These are phyloP conservation scores for Pyracantha coccinea DNA, from an alignment of 331 rosid genomes.

Conservation along the genomic window DNA sequence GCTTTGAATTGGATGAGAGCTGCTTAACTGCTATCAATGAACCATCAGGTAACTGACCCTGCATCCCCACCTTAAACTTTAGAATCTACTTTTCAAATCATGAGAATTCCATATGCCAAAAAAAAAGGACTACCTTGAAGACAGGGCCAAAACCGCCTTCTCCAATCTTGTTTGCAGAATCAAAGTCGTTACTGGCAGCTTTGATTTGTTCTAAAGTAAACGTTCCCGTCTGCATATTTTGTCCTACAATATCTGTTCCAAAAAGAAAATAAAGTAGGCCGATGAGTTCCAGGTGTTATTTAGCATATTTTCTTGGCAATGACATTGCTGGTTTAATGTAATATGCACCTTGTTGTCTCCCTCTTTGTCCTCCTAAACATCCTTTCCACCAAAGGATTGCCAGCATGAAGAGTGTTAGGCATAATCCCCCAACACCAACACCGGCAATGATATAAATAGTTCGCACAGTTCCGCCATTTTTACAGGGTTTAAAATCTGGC, in stretches of 20 bases:
- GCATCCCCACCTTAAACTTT: constrained; percentile 18
- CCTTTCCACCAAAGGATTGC: constrained; percentile 60
- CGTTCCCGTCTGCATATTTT: constrained; percentile 33
- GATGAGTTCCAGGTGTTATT: no score
- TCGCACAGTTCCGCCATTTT: constrained; percentile 15
- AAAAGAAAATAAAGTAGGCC: constrained; percentile 1
- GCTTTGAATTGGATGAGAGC: constrained; percentile 53
- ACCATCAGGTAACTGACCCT: constrained; percentile 62
- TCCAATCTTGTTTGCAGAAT: constrained; percentile 58
- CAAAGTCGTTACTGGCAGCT: constrained; percentile 57
- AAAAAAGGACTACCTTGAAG: constrained; percentile 35
- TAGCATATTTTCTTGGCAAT: not conserved
- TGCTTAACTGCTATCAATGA: constrained; percentile 62
- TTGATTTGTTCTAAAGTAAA: constrained; percentile 61
- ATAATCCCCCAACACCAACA: constrained; percentile 25
- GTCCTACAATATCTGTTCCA: constrained; percentile 26
- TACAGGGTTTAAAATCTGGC: constrained; percentile 53
- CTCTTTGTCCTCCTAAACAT: constrained; percentile 20
- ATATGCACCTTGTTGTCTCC: constrained; percentile 30
- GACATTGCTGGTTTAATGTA: not conserved
- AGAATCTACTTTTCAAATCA: not conserved
- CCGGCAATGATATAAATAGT: constrained; percentile 25
- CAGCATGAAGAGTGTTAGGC: constrained; percentile 28
- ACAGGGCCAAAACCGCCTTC: constrained; percentile 95
- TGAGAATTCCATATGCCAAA: not conserved